Evolutionary conservation across 2,329 filamentous ascomycete species (phyloP).

Genomic region (Xylaria sp.): DNA sequence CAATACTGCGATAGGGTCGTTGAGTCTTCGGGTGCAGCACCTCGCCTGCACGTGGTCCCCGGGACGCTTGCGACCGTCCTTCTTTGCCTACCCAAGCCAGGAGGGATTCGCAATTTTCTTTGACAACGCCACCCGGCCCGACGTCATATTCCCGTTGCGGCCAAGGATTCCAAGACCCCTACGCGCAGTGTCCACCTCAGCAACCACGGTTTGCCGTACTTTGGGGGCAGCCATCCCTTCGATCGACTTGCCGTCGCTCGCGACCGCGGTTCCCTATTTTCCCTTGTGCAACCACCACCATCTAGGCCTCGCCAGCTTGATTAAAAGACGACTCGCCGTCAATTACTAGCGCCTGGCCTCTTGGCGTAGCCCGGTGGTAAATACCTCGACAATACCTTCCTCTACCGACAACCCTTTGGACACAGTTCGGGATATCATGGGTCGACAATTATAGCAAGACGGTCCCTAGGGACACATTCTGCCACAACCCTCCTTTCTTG

Average conservation of each 20-base stretch:
- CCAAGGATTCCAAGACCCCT: conserved; percentile 33
- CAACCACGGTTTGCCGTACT: conserved; percentile 15
- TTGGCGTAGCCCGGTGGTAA: conserved; percentile 12
- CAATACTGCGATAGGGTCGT: conserved; percentile 12
- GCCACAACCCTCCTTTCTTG: conserved; percentile 30
- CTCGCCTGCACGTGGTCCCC: conserved; percentile 7
- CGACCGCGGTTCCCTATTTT: conserved; percentile 1
- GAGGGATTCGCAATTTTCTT: conserved; percentile 10
- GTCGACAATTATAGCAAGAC: conserved; percentile 43
- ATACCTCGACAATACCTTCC: conserved; percentile 9
- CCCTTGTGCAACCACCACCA: conserved; percentile 14
- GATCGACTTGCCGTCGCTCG: conserved; percentile 6
- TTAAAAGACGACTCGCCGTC: background rate
- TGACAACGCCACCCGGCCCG: conserved; percentile 13
- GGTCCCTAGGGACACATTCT: conserved; percentile 46
- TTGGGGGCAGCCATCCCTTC: conserved; percentile 2
- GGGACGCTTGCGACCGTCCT: conserved; percentile 15
- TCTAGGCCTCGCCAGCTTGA: conserved; percentile 8
- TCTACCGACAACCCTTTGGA: conserved; percentile 13
- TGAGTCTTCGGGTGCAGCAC: conserved; percentile 6
- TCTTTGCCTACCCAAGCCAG: background rate
- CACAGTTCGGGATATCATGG: conserved; percentile 28
- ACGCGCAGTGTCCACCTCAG: conserved; percentile 27
- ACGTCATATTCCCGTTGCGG: conserved; percentile 31
- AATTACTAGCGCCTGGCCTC: conserved; percentile 10